A percentile compares a stretch with the other conserved stretches of the same genome.
These are phyloP conservation scores for Leccinum rimulosum DNA, from an alignment of 768 basidiomycete genomes.

Conservation along the genomic window DNA sequence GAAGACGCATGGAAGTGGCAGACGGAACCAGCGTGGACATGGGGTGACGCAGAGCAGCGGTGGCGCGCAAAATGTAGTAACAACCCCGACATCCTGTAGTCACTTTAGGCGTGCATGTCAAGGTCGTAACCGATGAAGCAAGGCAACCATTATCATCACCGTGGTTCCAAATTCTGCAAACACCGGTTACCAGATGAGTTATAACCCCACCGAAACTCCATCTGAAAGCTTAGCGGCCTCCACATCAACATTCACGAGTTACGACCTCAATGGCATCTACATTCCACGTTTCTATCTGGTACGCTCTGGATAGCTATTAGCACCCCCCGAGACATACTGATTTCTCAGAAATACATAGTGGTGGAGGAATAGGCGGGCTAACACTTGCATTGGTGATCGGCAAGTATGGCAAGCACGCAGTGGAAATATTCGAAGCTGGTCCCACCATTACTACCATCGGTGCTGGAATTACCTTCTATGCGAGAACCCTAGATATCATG, in stretches of 20 bases:
- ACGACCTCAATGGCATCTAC: background rate
- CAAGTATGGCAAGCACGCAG: background rate
- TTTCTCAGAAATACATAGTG: background rate
- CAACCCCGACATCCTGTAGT: too few species aligned
- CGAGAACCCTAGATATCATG: background rate
- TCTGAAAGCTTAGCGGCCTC: background rate
- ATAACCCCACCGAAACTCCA: background rate
- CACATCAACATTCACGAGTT: background rate
- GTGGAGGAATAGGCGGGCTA: background rate
- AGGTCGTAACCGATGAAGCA: too few species aligned
- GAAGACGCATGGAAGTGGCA: too few species aligned
- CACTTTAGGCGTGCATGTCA: too few species aligned
- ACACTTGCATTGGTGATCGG: background rate
- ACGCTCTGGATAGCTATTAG: background rate
- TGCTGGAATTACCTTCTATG: background rate
- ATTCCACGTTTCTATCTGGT: background rate
- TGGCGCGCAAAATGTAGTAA: too few species aligned
- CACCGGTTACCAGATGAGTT: background rate
- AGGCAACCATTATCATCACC: too few species aligned
- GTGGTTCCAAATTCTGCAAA: background rate
- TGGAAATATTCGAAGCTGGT: background rate
- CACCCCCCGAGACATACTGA: background rate
- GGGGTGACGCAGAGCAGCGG: too few species aligned
- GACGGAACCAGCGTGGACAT: too few species aligned
- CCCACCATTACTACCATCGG: background rate